Conservation (phyloP, 108 stramenopile species). For the Skeletonema grethae region DNA sequence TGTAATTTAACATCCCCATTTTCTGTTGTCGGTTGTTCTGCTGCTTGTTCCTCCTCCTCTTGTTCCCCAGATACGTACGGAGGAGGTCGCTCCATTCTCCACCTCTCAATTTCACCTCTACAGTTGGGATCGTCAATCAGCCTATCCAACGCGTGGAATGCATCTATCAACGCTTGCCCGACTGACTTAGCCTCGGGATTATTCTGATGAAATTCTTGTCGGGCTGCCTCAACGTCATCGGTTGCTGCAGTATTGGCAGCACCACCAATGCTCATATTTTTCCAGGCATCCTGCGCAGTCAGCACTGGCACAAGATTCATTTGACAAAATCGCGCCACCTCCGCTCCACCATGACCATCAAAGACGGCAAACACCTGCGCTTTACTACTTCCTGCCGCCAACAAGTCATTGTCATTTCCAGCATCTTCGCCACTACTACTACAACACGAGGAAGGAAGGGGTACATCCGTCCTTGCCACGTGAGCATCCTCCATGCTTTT, state of each 20-base stretch:
- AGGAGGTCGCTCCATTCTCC: slow-evolving; percentile 40
- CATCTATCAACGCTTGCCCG: slow-evolving; percentile 59
- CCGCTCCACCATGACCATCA: slow-evolving; percentile 94
- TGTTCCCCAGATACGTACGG: slow-evolving; percentile 28
- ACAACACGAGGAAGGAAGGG: slow-evolving; percentile 3
- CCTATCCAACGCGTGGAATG: slow-evolving; percentile 85
- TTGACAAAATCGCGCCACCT: slow-evolving; percentile 90
- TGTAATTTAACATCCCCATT: slow-evolving; percentile 2
- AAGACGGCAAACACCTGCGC: slow-evolving; percentile 90
- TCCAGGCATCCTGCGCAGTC: slow-evolving; percentile 53
- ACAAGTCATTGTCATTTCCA: slow-evolving; percentile 9
- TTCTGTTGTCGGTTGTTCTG: background rate
- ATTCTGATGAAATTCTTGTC: slow-evolving; percentile 3
- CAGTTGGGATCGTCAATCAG: slow-evolving; percentile 68
- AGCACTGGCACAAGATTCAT: slow-evolving; percentile 82
- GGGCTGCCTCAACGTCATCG: background rate
- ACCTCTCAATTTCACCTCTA: slow-evolving; percentile 37
- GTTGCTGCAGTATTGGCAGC: background rate
- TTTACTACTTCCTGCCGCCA: slow-evolving; percentile 9
- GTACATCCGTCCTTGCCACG: slow-evolving; percentile 72
- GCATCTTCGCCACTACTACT: background rate
- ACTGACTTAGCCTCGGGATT: slow-evolving; percentile 35
- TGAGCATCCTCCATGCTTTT: slow-evolving; percentile 98
- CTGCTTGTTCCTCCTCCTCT: slow-evolving; percentile 6
- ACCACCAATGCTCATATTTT: background rate